Conservation (phyloP, 257 asterid species). For the Solanum arcanum region DNA sequence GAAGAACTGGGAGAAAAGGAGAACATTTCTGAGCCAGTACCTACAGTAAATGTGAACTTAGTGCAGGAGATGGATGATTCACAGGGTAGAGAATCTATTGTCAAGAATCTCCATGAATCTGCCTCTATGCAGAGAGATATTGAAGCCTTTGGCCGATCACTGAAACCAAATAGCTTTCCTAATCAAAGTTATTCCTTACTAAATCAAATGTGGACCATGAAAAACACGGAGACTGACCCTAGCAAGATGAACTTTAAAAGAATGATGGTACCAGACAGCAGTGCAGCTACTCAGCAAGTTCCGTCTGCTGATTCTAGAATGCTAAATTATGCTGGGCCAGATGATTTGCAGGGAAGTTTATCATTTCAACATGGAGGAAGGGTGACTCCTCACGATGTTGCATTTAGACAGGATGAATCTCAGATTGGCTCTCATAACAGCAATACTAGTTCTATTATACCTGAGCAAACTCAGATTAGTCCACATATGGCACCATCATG, state of each 20-base stretch:
- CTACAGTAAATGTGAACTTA: slow-evolving; percentile 9
- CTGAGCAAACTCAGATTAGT: slow-evolving; percentile 28
- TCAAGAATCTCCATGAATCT: slow-evolving; percentile 33
- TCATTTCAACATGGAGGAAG: slow-evolving; percentile 35
- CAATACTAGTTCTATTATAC: slow-evolving; percentile 4
- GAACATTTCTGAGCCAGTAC: slow-evolving; percentile 19
- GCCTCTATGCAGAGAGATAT: slow-evolving; percentile 47
- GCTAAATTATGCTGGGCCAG: slow-evolving; percentile 26
- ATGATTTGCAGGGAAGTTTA: slow-evolving; percentile 15
- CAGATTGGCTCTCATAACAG: slow-evolving; percentile 3
- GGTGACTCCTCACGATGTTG: slow-evolving; percentile 32
- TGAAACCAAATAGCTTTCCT: slow-evolving; percentile 50
- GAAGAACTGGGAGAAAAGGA: slow-evolving; percentile 32
- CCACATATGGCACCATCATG: slow-evolving; percentile 88
- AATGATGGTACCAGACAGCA: slow-evolving; percentile 39
- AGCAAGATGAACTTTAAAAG: slow-evolving; percentile 45
- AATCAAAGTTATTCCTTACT: slow-evolving; percentile 37
- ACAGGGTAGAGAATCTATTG: slow-evolving; percentile 24
- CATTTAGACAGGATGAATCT: slow-evolving; percentile 15
- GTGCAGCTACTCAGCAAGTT: slow-evolving; percentile 21
- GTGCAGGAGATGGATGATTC: slow-evolving; percentile 20
- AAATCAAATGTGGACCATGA: slow-evolving; percentile 44
- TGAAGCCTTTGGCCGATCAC: slow-evolving; percentile 75
- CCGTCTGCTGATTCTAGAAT: slow-evolving; percentile 35
- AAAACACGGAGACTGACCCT: slow-evolving; percentile 44